These are phyloP conservation scores for Elsinoe ampelina DNA, from an alignment of 2,329 filamentous ascomycete species.

Conservation along the genomic window DNA sequence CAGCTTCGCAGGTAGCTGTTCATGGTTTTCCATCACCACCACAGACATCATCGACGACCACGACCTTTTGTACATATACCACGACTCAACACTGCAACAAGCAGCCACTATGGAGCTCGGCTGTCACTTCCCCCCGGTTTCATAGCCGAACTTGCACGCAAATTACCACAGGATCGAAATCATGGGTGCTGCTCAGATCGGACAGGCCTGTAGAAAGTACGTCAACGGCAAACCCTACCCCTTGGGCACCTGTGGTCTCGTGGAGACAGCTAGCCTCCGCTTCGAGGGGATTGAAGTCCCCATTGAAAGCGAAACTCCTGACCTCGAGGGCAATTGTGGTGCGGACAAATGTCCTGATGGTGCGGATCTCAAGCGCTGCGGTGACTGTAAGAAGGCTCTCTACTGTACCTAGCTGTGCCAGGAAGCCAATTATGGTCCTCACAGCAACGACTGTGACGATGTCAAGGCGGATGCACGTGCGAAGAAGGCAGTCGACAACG, in stretches of 20 bases:
- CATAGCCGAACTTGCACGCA: too few species aligned
- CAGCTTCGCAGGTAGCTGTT: too few species aligned
- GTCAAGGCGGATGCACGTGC: background rate
- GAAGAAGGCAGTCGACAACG: background rate
- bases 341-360: background rate
- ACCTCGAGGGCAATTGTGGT: background rate
- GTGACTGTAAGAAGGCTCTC: background rate
- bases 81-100: too few species aligned
- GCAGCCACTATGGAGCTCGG: background rate
- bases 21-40: too few species aligned
- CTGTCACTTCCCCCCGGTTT: too few species aligned
- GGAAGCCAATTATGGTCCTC: background rate
- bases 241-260: background rate
- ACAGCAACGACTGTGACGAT: background rate
- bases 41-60: too few species aligned
- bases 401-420: background rate
- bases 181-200: background rate
- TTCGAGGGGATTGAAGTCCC: background rate
- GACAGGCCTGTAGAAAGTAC: background rate
- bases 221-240: background rate
- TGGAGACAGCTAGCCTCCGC: background rate
- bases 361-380: background rate
- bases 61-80: too few species aligned
- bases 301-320: background rate
- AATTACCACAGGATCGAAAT: too few species aligned